phyloP scores from a whole-genome alignment of 2,329 filamentous ascomycete genomes.

The Alternaria conjuncta region DNA sequence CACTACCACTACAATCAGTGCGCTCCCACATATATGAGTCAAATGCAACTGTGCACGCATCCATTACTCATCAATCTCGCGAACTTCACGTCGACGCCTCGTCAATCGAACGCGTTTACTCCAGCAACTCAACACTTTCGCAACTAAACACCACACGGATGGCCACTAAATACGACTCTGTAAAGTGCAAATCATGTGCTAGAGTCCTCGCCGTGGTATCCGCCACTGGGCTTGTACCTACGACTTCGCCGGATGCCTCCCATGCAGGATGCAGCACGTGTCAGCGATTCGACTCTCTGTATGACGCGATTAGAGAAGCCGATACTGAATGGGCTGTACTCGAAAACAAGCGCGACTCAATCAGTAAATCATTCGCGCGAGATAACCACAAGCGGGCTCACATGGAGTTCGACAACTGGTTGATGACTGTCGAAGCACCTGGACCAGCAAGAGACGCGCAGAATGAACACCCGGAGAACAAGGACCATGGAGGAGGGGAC shows the following conservation, averaged over 20 bases:
- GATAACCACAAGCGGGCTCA: conserved; percentile 19
- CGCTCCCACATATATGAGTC: not conserved
- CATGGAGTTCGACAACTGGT: conserved; percentile 34
- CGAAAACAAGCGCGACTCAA: conserved; percentile 17
- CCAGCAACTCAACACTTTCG: not conserved
- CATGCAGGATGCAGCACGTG: conserved; percentile 25
- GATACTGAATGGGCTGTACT: conserved; percentile 19
- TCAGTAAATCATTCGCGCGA: conserved; percentile 21
- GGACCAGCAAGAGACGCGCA: not conserved
- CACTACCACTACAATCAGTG: not conserved
- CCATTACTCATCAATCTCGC: not conserved
- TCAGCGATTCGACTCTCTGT: conserved; percentile 19
- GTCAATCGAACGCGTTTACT: not conserved
- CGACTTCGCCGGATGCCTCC: not conserved
- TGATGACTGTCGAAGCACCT: conserved; percentile 28
- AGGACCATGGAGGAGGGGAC: not conserved
- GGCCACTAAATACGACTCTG: not conserved
- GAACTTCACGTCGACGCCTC: not conserved
- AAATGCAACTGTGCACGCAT: not conserved
- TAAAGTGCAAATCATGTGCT: conserved; percentile 14
- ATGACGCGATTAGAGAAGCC: conserved; percentile 16
- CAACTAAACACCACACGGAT: not conserved
- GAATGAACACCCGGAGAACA: not conserved
- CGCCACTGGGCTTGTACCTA: conserved; percentile 13
- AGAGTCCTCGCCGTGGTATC: conserved; percentile 16